These are phyloP conservation scores for Ilyonectria mors-panacis DNA, from an alignment of 2,329 filamentous ascomycete species.

Conservation along the genomic window DNA sequence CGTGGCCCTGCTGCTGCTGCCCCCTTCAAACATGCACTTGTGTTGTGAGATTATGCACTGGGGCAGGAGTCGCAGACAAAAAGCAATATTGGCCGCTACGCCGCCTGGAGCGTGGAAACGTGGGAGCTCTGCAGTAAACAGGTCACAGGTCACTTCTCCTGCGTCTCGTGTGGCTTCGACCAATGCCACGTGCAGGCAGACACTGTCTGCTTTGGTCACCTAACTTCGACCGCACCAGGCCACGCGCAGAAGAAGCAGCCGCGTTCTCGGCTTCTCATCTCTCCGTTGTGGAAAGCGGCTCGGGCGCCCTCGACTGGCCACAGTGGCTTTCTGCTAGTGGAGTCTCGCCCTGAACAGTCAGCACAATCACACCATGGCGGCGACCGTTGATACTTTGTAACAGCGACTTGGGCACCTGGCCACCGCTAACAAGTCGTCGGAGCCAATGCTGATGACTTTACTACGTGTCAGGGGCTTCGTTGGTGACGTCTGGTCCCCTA, in stretches of 20 bases:
- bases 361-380: constrained; percentile 19
- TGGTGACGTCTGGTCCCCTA: background rate
- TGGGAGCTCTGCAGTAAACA: background rate
- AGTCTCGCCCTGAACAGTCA: constrained; percentile 15
- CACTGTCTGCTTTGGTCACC: background rate
- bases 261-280: background rate
- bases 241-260: constrained; percentile 10
- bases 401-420: constrained; percentile 12
- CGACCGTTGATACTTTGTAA: constrained; percentile 11
- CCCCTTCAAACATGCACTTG: background rate
- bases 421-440: constrained; percentile 3
- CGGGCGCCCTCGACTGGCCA: background rate
- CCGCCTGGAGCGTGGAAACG: background rate
- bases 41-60: background rate
- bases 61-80: constrained; percentile 3
- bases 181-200: constrained; percentile 9
- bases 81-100: background rate
- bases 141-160: background rate
- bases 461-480: background rate
- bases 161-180: background rate
- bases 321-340: constrained; percentile 19
- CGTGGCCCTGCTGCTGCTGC: background rate
- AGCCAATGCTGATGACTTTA: background rate
- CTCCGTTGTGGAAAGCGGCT: background rate
- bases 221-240: background rate